These are phyloP conservation scores for Amniculicola lignicola DNA, from an alignment of 495 filamentous ascomycete species.

Conservation along the genomic window DNA sequence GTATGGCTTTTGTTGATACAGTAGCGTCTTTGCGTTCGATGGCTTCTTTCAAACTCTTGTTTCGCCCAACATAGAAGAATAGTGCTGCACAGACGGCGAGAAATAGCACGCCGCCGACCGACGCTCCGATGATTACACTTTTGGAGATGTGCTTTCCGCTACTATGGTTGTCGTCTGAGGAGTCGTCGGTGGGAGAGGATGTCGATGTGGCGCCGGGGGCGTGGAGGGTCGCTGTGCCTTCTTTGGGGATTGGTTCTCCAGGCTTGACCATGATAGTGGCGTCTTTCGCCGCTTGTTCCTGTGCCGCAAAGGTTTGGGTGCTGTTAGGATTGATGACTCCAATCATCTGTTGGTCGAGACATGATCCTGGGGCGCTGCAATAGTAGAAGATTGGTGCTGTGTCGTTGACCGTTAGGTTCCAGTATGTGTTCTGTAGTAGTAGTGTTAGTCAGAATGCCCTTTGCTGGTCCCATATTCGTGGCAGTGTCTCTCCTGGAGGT, in stretches of 20 bases:
- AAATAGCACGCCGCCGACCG: conserved; percentile 42
- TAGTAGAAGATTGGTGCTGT: conserved; percentile 62
- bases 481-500: too few relatives aligned
- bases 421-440: conserved; percentile 50
- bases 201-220: not conserved
- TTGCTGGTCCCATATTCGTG: too few relatives aligned
- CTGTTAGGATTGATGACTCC: conserved; percentile 48
- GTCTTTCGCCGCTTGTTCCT: conserved; percentile 35
- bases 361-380: conserved; percentile 51
- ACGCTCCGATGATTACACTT: conserved; percentile 50
- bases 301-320: conserved; percentile 31
- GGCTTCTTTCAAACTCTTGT: conserved; percentile 24
- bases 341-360: conserved; percentile 45
- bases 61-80: conserved; percentile 44
- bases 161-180: too few relatives aligned
- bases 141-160: conserved; percentile 36
- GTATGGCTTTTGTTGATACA: not conserved
- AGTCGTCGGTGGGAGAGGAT: too few relatives aligned
- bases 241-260: conserved; percentile 42
- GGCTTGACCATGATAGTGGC: conserved; percentile 44
- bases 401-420: conserved; percentile 52
- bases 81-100: conserved; percentile 42
- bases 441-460: too few relatives aligned
- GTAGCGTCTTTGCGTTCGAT: conserved; percentile 18
- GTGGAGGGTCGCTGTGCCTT: conserved; percentile 26